Percentiles rank a stretch among this genome's conserved stretches.
Evolutionary conservation across 371 early-diverging fungal genomes (phyloP).

Genomic region (Mortierella sp.): DNA sequence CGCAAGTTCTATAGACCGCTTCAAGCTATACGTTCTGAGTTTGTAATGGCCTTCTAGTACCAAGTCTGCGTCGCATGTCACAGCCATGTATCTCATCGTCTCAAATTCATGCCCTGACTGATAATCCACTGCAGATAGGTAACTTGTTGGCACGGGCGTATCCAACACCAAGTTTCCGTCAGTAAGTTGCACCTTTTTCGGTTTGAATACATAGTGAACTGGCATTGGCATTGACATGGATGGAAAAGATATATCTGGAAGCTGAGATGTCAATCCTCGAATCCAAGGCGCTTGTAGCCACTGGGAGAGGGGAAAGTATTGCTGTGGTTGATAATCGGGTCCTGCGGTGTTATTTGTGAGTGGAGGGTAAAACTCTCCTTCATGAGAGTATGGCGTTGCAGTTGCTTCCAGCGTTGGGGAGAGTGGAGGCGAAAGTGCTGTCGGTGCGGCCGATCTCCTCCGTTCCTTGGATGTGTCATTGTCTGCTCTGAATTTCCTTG

Average conservation of each 20-base stretch:
- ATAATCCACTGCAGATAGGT: slow-evolving; percentile 67
- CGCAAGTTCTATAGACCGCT: slow-evolving; percentile 81
- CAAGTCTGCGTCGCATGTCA: slow-evolving; percentile 83
- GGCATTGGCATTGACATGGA: slow-evolving; percentile 56
- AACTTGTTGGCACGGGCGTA: slow-evolving; percentile 76
- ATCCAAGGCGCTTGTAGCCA: slow-evolving; percentile 57
- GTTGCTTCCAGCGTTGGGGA: slow-evolving; percentile 44
- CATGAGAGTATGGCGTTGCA: slow-evolving; percentile 39
- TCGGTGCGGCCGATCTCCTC: not conserved
- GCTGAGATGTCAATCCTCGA: slow-evolving; percentile 26
- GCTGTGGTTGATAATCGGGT: slow-evolving; percentile 17
- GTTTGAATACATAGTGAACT: slow-evolving; percentile 49
- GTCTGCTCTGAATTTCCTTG: slow-evolving; percentile 7
- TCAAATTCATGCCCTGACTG: slow-evolving; percentile 74
- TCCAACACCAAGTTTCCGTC: slow-evolving; percentile 81
- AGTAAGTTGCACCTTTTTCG: slow-evolving; percentile 72
- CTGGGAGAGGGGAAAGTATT: slow-evolving; percentile 51
- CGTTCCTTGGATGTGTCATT: slow-evolving; percentile 2
- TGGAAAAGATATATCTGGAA: slow-evolving; percentile 30
- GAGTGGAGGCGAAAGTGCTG: slow-evolving; percentile 30
- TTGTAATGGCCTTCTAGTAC: slow-evolving; percentile 79
- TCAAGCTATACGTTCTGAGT: slow-evolving; percentile 79
- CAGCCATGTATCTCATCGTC: slow-evolving; percentile 82
- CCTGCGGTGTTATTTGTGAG: slow-evolving; percentile 15
- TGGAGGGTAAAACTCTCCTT: slow-evolving; percentile 42